Conservation (phyloP, 495 filamentous ascomycete species). For the Trichoderma orchidacearum region DNA sequence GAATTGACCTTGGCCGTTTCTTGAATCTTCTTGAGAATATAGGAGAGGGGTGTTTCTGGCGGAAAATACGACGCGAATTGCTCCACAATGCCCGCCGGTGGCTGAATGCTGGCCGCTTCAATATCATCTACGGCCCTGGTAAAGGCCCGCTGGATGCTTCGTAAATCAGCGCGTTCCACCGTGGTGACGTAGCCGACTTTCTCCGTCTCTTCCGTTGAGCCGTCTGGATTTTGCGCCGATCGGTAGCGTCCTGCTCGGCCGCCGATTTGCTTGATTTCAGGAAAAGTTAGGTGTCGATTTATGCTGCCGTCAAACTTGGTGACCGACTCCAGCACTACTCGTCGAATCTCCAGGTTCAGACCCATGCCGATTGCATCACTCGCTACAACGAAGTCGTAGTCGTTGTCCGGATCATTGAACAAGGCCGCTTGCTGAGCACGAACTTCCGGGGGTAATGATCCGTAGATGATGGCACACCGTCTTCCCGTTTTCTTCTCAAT, state of each 20-base stretch:
- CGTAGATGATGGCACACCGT: constrained; percentile 86
- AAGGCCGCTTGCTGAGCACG: constrained; percentile 66
- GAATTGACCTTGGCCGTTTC: constrained; percentile 45
- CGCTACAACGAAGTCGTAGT: constrained; percentile 81
- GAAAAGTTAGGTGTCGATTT: constrained; percentile 41
- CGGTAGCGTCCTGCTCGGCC: constrained; percentile 86
- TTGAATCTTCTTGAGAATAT: constrained; percentile 57
- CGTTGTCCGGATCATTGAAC: constrained; percentile 4
- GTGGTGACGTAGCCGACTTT: constrained; percentile 56
- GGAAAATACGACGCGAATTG: constrained; percentile 70
- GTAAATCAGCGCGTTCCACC: constrained; percentile 56
- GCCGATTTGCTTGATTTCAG: constrained; percentile 87
- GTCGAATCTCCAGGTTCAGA: constrained; percentile 83
- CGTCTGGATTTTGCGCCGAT: constrained; percentile 38
- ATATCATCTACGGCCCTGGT: constrained; percentile 47
- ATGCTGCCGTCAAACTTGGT: constrained; percentile 47
- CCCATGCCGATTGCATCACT: constrained; percentile 98
- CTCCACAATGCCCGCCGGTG: constrained; percentile 49
- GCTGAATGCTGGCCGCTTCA: constrained; percentile 58
- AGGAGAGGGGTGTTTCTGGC: constrained; percentile 57
- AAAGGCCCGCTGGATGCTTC: constrained; percentile 48
- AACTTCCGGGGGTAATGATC: constrained; percentile 81
- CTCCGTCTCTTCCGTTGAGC: constrained; percentile 1
- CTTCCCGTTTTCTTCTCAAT: constrained; percentile 66
- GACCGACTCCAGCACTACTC: constrained; percentile 72